Evolutionary conservation across 2,329 filamentous ascomycete genomes (phyloP).

Genomic region (Triangularia setosa): DNA sequence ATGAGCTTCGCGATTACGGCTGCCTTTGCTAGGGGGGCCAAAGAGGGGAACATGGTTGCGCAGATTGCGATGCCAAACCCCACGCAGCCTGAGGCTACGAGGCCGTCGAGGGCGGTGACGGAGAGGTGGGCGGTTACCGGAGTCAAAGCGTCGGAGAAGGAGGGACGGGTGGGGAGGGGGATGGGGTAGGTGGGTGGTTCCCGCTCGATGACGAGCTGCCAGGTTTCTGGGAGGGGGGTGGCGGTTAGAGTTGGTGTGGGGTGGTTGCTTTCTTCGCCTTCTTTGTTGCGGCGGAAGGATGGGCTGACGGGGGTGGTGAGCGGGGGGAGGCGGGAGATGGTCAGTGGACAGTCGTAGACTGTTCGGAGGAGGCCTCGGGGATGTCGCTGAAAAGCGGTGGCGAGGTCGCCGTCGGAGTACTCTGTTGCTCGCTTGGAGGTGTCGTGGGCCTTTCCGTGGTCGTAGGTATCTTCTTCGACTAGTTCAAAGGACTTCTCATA

Average conservation of each 20-base stretch:
- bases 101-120: slow-evolving; percentile 23
- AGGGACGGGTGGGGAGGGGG: slow-evolving; percentile 15
- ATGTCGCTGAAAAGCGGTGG: slow-evolving; percentile 7
- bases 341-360: slow-evolving; percentile 22
- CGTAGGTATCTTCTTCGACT: slow-evolving; percentile 16
- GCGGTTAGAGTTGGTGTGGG: slow-evolving; percentile 5
- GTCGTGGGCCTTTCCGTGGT: not conserved
- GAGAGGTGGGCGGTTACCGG: slow-evolving; percentile 18
- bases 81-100: slow-evolving; percentile 21
- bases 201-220: slow-evolving; percentile 23
- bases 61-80: slow-evolving; percentile 22
- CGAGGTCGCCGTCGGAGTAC: slow-evolving; percentile 15
- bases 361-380: slow-evolving; percentile 12
- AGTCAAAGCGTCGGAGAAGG: slow-evolving; percentile 18
- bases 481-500: slow-evolving; percentile 22
- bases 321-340: slow-evolving; percentile 8
- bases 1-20: slow-evolving; percentile 18
- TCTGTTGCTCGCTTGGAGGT: slow-evolving; percentile 2
- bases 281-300: not conserved
- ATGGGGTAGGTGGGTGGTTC: slow-evolving; percentile 12
- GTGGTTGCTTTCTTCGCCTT: not conserved
- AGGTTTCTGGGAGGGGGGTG: slow-evolving; percentile 17
- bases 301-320: not conserved
- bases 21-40: slow-evolving; percentile 14
- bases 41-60: slow-evolving; percentile 14